Evolutionary conservation across 176 grass and related monocot species (phyloP).

Genomic region (Chrysopogon serrulatus): DNA sequence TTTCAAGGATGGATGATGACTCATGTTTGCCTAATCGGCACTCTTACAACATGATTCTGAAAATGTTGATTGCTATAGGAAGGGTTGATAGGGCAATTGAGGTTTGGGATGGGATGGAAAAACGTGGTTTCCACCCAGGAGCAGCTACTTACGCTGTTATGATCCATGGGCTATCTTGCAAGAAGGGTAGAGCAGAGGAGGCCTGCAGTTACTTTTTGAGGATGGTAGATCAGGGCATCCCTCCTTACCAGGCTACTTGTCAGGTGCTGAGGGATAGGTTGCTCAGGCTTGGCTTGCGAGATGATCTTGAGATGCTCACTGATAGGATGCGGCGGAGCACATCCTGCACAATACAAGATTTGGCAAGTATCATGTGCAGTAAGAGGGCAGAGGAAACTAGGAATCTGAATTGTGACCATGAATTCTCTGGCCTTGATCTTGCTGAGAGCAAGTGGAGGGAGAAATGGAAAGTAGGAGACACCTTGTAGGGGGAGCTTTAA

Average conservation of each 20-base stretch:
- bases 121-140: conserved; percentile 58
- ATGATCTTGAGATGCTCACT: conserved; percentile 46
- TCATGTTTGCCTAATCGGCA: conserved; percentile 54
- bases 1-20: conserved; percentile 72
- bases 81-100: conserved; percentile 61
- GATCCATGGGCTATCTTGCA: conserved; percentile 80
- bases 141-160: conserved; percentile 75
- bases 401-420: neutral
- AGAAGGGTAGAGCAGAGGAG: conserved; percentile 69
- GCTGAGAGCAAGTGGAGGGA: conserved; percentile 21
- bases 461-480: conserved; percentile 41
- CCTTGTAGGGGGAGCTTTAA: neutral
- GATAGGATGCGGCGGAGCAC: conserved; percentile 77
- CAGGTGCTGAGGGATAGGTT: conserved; percentile 69
- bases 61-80: conserved; percentile 68
- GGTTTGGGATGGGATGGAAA: conserved; percentile 93
- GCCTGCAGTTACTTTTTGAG: conserved; percentile 78
- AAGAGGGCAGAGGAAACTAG: conserved; percentile 31
- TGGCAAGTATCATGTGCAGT: conserved; percentile 51
- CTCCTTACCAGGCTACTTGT: conserved; percentile 79
- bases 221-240: conserved; percentile 89
- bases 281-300: conserved; percentile 47
- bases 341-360: conserved; percentile 68
- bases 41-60: conserved; percentile 86
- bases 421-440: conserved; percentile 1